Conservation (phyloP, 345 rosid species). For the Brassica incana region DNA sequence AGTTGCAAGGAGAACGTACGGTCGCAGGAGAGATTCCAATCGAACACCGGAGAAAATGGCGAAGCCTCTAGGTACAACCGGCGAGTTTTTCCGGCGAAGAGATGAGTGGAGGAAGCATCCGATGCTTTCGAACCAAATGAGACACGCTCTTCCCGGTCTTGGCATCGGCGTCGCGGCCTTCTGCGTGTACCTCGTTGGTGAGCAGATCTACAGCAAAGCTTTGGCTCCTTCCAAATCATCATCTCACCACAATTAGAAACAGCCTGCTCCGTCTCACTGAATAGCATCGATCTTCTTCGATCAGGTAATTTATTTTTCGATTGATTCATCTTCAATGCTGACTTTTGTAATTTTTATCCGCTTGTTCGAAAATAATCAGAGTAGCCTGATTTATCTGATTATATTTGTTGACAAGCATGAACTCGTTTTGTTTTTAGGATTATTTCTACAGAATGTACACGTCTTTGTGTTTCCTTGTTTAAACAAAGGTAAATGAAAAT, state of each 20-base stretch:
- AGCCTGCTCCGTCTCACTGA: slow-evolving; percentile 40
- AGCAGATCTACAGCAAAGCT: slow-evolving; percentile 76
- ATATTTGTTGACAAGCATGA: too few relatives aligned
- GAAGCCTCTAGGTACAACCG: slow-evolving; percentile 72
- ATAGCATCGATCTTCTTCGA: background rate
- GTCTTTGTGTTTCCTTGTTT: background rate
- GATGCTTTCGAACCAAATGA: slow-evolving; percentile 73
- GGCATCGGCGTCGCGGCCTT: slow-evolving; percentile 92
- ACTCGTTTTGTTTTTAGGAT: too few relatives aligned
- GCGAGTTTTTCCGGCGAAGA: slow-evolving; percentile 92
- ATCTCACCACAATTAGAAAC: slow-evolving; percentile 45
- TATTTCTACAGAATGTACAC: too few relatives aligned
- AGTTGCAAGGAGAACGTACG: background rate
- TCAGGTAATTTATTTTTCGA: slow-evolving; percentile 3
- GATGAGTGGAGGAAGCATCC: slow-evolving; percentile 97
- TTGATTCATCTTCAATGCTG: background rate
- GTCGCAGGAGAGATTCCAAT: slow-evolving; percentile 11
- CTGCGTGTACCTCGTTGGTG: slow-evolving; percentile 81
- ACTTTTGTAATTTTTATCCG: background rate
- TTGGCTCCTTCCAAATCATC: slow-evolving; percentile 57
- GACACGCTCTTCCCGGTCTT: slow-evolving; percentile 84
- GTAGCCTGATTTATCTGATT: too few relatives aligned
- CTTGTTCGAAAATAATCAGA: background rate
- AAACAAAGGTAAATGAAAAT: background rate
- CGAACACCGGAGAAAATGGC: slow-evolving; percentile 44